phyloP scores from a whole-genome alignment of 306 rosid species.

The Cucumis hystrix region DNA sequence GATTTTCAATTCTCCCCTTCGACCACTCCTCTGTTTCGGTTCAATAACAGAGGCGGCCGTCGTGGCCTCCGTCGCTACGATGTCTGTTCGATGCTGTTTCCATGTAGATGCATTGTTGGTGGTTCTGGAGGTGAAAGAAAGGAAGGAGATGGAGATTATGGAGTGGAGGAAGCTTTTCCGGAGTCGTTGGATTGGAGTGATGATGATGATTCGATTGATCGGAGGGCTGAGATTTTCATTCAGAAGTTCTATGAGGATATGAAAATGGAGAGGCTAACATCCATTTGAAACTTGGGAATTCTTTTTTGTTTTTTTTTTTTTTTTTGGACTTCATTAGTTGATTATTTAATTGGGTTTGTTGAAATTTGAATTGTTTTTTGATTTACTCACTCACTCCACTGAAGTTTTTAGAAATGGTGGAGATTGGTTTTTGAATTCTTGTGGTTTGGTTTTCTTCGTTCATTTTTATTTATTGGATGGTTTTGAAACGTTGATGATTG shows the following conservation, averaged over 20 bases:
- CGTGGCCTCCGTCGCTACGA: background rate
- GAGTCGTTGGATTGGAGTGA: slow-evolving; percentile 24
- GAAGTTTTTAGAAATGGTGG: slow-evolving; percentile 18
- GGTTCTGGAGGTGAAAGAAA: slow-evolving; percentile 11
- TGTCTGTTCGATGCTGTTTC: slow-evolving; percentile 28
- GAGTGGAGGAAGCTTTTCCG: slow-evolving; percentile 15
- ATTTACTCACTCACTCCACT: slow-evolving; percentile 8
- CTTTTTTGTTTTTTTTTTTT: too few relatives aligned
- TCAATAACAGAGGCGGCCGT: background rate
- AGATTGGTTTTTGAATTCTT: background rate
- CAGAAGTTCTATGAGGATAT: slow-evolving; percentile 48
- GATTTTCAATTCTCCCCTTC: slow-evolving; percentile 43
- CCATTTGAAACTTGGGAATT: slow-evolving; percentile 8
- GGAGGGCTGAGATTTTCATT: slow-evolving; percentile 55
- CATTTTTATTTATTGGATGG: background rate
- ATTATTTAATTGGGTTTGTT: background rate
- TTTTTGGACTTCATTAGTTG: background rate
- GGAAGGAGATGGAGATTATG: slow-evolving; percentile 11
- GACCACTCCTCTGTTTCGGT: slow-evolving; percentile 31
- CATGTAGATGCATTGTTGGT: slow-evolving; percentile 27
- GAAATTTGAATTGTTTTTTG: background rate
- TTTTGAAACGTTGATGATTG: too few relatives aligned
- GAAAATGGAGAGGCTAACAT: slow-evolving; percentile 40
- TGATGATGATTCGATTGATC: slow-evolving; percentile 50
- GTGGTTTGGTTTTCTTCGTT: background rate